Evolutionary conservation across 83 land plant species (phyloP), one percentile per base, ranked within the genome.

Genomic region (Thuja plicata): DNA sequence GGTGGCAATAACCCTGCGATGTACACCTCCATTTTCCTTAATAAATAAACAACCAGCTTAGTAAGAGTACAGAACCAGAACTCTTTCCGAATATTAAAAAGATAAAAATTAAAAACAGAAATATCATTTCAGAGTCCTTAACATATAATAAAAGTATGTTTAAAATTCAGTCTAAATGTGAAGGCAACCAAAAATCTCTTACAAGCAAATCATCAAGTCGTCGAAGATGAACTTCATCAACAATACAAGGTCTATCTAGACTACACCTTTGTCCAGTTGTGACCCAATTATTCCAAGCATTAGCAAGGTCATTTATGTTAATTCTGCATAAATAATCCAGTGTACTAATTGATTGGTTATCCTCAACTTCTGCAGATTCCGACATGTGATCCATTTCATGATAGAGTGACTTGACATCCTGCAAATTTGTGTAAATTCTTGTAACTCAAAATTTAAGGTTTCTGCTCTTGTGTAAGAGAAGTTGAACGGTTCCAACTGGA

Each of bases 221-320:
- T 60, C 99, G 95, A 78, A 98, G 93, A 89, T 98, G 99, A 87
- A 98, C 96, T 92, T 97, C 99, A 90, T 98, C 99, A n/a, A 95
- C 99, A 87, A 94, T 54, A 90, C 99, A 94, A 16, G 91, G 95
- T 87, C 88, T 93, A 74, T 92, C 95, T 86, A 94, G 88, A 84
- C 85, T 92, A 91, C 99, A 97, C 82, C 88, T 80, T 89, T 91
- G 91, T 89, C 96, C 98, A 89, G 89, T 90, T n/a, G 90, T 87
- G 74, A 95, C 94, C 96, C 96, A 94, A 21, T 89, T 92, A 37
- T 88, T 90, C 77, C 57, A 37, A 45, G 9, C 91, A 84, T 78
- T 90, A 77, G 19, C 70, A 16, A 30, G 37, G 52, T 41, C 41
- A 48, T 41, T 77, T 57, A 76, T 54, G 74, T 86, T 66, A 52